Evolutionary conservation across 2,329 filamentous ascomycete genomes (phyloP), one percentile per base, ranked within the genome.

Genomic region (Dactylella cylindrospora): DNA sequence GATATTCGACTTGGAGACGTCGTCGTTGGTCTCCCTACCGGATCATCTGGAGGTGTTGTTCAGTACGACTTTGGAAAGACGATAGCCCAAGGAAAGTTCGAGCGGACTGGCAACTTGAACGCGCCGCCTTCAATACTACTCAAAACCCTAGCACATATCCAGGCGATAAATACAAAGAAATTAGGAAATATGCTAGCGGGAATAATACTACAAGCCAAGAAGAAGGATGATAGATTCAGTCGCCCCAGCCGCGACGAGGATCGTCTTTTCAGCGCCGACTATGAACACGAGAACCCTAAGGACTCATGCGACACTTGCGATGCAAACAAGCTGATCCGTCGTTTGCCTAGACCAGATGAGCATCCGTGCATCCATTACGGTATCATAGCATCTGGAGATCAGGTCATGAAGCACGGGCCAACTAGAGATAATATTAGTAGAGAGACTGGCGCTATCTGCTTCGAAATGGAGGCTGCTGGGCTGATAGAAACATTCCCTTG

Each of bases 11-110:
- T 52, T 7, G 47, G 47, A 13, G 47, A 52, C 26, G 33, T 52
- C 19, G 47, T 52, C 9, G 47, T 52, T 26, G 26, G 36, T 28
- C 20, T 25, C 3, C 38, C 47, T 15, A 43, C 38, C n/a, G 26
- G 26, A 10, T 12, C 12, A 13, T 52, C 38, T 13, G 19, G 36
- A 8, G 47, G 47, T 26, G 25, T 43, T 6, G 22, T 41, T 23
- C 47, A 43, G 29, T 52, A 52, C 23, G 47, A 52, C 5, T 52
- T 33, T 22, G 47, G 47, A 8, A 43, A 52, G 26, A 52, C 28
- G 19, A n/a, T 52, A 26, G 38, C 29, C n/a, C 12, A 23, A 15
- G 47, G 47, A 20, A 25, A 28, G 15, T 52, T 43, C 25, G 15
- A 31, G 12, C 36, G 20, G 2, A 52, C 38, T 3, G 47, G 47